Percentiles rank a stretch among this genome's conserved stretches.
Evolutionary conservation across 768 basidiomycete species (phyloP).

Genomic region (Boletus speciosus): DNA sequence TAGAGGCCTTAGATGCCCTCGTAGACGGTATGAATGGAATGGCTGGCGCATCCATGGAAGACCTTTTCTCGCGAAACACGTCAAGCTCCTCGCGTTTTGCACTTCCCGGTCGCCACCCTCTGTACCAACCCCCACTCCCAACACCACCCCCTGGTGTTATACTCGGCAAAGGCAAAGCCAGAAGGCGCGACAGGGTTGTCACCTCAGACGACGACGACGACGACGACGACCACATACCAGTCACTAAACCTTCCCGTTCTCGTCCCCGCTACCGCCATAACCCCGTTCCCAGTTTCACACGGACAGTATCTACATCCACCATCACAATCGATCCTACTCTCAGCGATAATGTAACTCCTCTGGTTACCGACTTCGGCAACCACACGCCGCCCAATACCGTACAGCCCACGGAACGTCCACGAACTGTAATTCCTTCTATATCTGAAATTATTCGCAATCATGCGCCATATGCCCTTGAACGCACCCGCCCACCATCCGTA

Average conservation of each 20-base stretch:
- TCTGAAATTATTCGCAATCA: constrained; percentile 84
- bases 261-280: constrained; percentile 21
- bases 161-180: constrained; percentile 48
- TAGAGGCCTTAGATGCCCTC: constrained; percentile 84
- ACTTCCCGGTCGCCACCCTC: constrained; percentile 62
- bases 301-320: constrained; percentile 28
- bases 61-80: constrained; percentile 43
- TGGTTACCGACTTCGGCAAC: constrained; percentile 7
- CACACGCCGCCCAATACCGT: constrained; percentile 9
- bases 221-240: constrained; percentile 21
- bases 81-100: constrained; percentile 52
- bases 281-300: constrained; percentile 20
- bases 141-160: constrained; percentile 78
- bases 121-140: constrained; percentile 81
- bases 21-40: constrained; percentile 91
- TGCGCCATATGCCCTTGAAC: constrained; percentile 54
- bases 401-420: constrained; percentile 32
- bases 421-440: constrained; percentile 71
- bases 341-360: constrained; percentile 16
- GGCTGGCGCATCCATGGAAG: constrained; percentile 63
- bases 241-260: constrained; percentile 15
- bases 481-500: constrained; percentile 43
- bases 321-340: constrained; percentile 26
- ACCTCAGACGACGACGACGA: constrained; percentile 61
- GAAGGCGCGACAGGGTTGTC: constrained; percentile 19